These are phyloP conservation scores for Leishmania aethiopica DNA, from an alignment of 208 protist species.

Conservation along the genomic window DNA sequence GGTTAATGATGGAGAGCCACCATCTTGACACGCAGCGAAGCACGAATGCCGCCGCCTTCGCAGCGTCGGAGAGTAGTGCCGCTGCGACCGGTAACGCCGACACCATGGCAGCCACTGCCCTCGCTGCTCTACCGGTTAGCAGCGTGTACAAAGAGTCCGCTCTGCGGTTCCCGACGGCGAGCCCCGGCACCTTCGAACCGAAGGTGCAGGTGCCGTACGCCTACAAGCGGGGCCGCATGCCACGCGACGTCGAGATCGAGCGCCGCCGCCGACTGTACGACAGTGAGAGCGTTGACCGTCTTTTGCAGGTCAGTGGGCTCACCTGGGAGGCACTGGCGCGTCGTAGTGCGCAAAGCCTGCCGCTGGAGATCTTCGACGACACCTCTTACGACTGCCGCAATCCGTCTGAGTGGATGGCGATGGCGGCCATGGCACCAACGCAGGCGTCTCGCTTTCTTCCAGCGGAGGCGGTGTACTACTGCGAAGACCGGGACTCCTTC, in stretches of 20 bases:
- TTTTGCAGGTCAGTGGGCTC: constrained; percentile 81
- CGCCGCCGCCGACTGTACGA: constrained; percentile 93
- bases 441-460: constrained; percentile 71
- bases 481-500: constrained; percentile 40
- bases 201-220: constrained; percentile 96
- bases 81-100: not conserved
- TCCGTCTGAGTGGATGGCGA: constrained; percentile 91
- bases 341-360: constrained; percentile 72
- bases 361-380: constrained; percentile 96
- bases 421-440: constrained; percentile 55
- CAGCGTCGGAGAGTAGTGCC: not conserved
- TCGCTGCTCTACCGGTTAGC: constrained; percentile 41
- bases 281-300: constrained; percentile 68
- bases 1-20: constrained; percentile 16
- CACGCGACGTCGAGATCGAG: constrained; percentile 96
- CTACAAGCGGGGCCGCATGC: constrained; percentile 86
- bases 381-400: constrained; percentile 94
- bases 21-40: not conserved
- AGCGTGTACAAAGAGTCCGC: constrained; percentile 85
- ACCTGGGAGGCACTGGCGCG: constrained; percentile 64
- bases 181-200: constrained; percentile 89
- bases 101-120: not conserved
- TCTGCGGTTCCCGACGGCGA: constrained; percentile 78
- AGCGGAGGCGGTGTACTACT: constrained; percentile 73
- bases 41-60: not conserved